A percentile compares a stretch with the other conserved stretches of the same genome.
Evolutionary conservation across 2,329 filamentous ascomycete species (phyloP).

Genomic region (Hymenoscyphus fructigenus): DNA sequence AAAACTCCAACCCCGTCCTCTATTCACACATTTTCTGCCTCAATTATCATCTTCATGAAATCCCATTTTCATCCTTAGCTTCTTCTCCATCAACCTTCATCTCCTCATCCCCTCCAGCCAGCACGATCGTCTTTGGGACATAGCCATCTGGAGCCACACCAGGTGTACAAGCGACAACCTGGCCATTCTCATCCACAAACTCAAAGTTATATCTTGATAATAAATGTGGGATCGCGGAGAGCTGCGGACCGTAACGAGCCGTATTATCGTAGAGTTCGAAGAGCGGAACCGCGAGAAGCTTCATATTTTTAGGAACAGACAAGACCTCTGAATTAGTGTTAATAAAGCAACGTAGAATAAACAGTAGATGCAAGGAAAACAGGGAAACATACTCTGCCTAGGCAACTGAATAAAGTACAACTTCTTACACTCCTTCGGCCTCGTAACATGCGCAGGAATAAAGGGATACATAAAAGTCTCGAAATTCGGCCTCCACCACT

Average conservation of each 20-base stretch:
- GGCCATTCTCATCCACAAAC: slow-evolving; percentile 89
- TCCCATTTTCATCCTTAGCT: slow-evolving; percentile 41
- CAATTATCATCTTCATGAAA: slow-evolving; percentile 15
- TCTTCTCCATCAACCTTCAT: slow-evolving; percentile 46
- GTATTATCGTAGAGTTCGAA: slow-evolving; percentile 99
- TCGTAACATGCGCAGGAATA: slow-evolving; percentile 90
- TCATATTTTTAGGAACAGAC: slow-evolving; percentile 99
- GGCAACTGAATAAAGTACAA: slow-evolving; percentile 95
- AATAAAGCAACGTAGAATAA: slow-evolving; percentile 1
- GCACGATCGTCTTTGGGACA: slow-evolving; percentile 62
- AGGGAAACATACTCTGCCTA: slow-evolving; percentile 68
- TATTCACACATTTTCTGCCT: slow-evolving; percentile 1
- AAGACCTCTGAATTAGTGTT: slow-evolving; percentile 68
- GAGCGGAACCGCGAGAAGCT: slow-evolving; percentile 90
- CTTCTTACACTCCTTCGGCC: slow-evolving; percentile 99
- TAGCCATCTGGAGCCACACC: slow-evolving; percentile 61
- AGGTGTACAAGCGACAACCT: slow-evolving; percentile 81
- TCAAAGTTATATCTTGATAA: slow-evolving; percentile 97
- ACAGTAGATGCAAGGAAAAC: background rate
- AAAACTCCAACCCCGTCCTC: slow-evolving; percentile 15
- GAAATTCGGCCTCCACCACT: slow-evolving; percentile 99
- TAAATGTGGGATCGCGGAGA: slow-evolving; percentile 93
- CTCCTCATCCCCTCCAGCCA: slow-evolving; percentile 60
- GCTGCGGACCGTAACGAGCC: slow-evolving; percentile 87
- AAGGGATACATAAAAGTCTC: slow-evolving; percentile 99